Percentiles rank a stretch among this genome's conserved stretches.
Conservation (phyloP, 139 green algal genomes). For the Ettlia oleoabundans region DNA sequence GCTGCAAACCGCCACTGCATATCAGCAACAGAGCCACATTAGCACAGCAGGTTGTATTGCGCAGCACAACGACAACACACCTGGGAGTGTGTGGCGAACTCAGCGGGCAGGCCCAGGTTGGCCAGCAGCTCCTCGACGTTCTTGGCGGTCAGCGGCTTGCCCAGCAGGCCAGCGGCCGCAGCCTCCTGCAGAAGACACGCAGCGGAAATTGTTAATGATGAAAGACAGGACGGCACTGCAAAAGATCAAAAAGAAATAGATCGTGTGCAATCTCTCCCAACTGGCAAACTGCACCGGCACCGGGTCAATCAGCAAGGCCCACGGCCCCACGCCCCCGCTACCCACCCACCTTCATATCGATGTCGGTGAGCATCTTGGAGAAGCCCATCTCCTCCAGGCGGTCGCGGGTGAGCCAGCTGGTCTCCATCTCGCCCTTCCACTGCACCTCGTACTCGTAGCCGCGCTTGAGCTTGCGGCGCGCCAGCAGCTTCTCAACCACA, state of each 20-base stretch:
- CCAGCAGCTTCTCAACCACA: slow-evolving; percentile 61
- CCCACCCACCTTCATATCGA: slow-evolving; percentile 91
- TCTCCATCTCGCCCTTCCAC: slow-evolving; percentile 24
- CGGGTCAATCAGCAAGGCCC: too few species aligned
- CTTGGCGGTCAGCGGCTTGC: slow-evolving; percentile 82
- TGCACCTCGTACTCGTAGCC: slow-evolving; percentile 81
- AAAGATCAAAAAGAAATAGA: too few species aligned
- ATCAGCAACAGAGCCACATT: too few species aligned
- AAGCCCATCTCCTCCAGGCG: slow-evolving; percentile 89
- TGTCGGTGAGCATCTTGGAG: slow-evolving; percentile 88
- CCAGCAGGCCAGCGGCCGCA: slow-evolving; percentile 78
- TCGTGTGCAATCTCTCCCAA: too few species aligned
- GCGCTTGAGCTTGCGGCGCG: slow-evolving; percentile 68
- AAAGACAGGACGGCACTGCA: too few species aligned
- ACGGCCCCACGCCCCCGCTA: too few species aligned
- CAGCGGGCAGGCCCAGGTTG: slow-evolving; percentile 88
- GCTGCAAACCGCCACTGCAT: too few species aligned
- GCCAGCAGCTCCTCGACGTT: slow-evolving; percentile 91
- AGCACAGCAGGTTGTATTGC: neutral
- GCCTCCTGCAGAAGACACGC: too few species aligned
- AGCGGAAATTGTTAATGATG: too few species aligned
- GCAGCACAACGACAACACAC: neutral
- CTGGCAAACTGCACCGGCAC: too few species aligned
- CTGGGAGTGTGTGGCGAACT: slow-evolving; percentile 88
- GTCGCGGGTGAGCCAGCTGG: slow-evolving; percentile 72